phyloP scores from a whole-genome alignment of 768 basidiomycete species.

The Postia placenta region DNA sequence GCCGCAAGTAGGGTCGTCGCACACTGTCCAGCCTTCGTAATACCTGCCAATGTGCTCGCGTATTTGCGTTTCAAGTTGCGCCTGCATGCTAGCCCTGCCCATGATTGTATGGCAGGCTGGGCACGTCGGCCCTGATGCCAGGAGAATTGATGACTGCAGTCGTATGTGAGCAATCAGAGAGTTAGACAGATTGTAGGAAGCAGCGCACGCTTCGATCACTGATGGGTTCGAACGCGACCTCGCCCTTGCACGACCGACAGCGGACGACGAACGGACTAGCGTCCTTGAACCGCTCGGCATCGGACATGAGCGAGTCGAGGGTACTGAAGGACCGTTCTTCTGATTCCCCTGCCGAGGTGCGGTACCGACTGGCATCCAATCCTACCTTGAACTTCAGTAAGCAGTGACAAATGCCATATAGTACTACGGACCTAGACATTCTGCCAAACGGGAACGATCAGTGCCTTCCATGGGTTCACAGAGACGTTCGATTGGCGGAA shows the following conservation, averaged over 20 bases:
- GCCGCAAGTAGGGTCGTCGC: slow-evolving; percentile 81
- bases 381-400: slow-evolving; percentile 30
- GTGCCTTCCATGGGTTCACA: slow-evolving; percentile 98
- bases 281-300: slow-evolving; percentile 81
- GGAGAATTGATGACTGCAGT: slow-evolving; percentile 60
- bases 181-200: neutral
- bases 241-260: slow-evolving; percentile 69
- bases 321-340: slow-evolving; percentile 69
- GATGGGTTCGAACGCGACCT: slow-evolving; percentile 52
- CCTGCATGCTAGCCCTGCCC: slow-evolving; percentile 55
- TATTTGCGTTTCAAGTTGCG: slow-evolving; percentile 86
- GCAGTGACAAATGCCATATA: neutral
- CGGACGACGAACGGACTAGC: slow-evolving; percentile 64
- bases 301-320: slow-evolving; percentile 86
- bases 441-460: slow-evolving; percentile 85
- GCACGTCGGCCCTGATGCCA: slow-evolving; percentile 62
- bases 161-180: neutral
- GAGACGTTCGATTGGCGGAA: slow-evolving; percentile 91
- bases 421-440: slow-evolving; percentile 74
- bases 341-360: slow-evolving; percentile 28
- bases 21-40: slow-evolving; percentile 86
- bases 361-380: slow-evolving; percentile 54
- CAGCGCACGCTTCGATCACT: slow-evolving; percentile 49
- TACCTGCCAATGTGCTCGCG: slow-evolving; percentile 70
- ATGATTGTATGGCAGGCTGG: slow-evolving; percentile 54